These are phyloP conservation scores for Exophiala phaeomuriformis DNA, from an alignment of 2,329 filamentous ascomycete species.

Conservation along the genomic window DNA sequence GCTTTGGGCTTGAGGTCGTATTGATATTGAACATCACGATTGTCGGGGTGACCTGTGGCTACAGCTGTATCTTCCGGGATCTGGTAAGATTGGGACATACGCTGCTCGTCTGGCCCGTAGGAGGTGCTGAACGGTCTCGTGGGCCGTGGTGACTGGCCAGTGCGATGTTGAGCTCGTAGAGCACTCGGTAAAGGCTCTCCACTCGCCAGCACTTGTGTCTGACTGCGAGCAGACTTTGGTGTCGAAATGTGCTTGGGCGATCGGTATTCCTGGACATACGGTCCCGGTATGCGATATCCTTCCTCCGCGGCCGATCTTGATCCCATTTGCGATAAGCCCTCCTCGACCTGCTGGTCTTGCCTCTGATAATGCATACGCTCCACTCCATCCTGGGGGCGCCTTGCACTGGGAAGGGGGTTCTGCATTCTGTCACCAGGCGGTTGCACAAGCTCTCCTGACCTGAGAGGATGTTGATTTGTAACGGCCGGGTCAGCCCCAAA, in stretches of 20 bases:
- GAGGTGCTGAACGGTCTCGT: neutral
- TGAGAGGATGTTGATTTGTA: conserved; percentile 14
- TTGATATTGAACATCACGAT: neutral
- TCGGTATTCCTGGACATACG: conserved; percentile 25
- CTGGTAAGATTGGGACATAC: neutral
- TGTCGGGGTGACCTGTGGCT: neutral
- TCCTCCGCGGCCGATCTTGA: conserved; percentile 6
- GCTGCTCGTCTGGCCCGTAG: neutral
- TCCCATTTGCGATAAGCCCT: neutral
- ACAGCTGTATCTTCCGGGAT: conserved; percentile 1
- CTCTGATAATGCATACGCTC: conserved; percentile 10
- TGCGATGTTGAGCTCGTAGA: conserved; percentile 6
- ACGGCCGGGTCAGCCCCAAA: conserved; percentile 14
- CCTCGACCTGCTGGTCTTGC: conserved; percentile 3
- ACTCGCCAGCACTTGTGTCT: conserved; percentile 12
- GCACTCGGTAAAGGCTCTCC: conserved; percentile 16
- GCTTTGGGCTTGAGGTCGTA: conserved; percentile 11
- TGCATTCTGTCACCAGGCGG: conserved; percentile 11
- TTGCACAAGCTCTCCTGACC: conserved; percentile 6
- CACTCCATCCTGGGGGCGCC: conserved; percentile 16
- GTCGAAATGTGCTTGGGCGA: conserved; percentile 20
- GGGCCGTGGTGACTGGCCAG: conserved; percentile 1
- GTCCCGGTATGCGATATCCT: conserved; percentile 26
- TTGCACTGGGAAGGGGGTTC: conserved; percentile 24
- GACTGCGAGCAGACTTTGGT: conserved; percentile 14